Conservation (phyloP, 306 rosid species). For the Astragalus membranaceus region DNA sequence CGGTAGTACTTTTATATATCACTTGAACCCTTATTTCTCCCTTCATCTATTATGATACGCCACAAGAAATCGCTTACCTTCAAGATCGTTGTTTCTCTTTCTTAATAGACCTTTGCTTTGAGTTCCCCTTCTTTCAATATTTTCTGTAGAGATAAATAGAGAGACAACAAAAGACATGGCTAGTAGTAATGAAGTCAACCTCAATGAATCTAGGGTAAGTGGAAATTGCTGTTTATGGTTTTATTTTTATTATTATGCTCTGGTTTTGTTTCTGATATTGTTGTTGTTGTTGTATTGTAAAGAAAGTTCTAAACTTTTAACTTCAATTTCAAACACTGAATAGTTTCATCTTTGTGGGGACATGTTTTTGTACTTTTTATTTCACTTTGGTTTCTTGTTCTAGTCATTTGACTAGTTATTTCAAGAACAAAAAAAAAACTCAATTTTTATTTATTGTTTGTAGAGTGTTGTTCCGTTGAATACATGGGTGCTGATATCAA, state of each 20-base stretch:
- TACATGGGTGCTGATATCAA: constrained; percentile 86
- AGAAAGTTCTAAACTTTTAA: constrained; percentile 11
- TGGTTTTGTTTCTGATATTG: not conserved
- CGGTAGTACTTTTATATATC: not conserved
- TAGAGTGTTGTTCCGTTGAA: constrained; percentile 82
- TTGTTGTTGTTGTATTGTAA: not conserved
- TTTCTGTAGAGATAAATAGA: not conserved
- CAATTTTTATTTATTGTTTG: not conserved
- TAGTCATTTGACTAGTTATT: constrained; percentile 30
- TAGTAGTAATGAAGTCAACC: constrained; percentile 60
- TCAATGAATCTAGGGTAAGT: constrained; percentile 68
- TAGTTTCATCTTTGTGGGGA: not conserved
- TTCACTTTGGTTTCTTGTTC: constrained; percentile 34
- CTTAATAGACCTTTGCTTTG: constrained; percentile 13
- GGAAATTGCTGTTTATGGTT: not conserved
- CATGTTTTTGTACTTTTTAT: not conserved
- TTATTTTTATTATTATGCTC: not conserved
- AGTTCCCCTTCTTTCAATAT: constrained; percentile 6
- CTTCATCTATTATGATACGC: constrained; percentile 12
- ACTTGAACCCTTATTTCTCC: not conserved
- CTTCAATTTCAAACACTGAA: not conserved
- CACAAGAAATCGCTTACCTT: constrained; percentile 12
- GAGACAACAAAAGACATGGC: constrained; percentile 35
- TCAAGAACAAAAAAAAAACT: not conserved
- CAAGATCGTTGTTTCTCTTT: constrained; percentile 5